A percentile compares a stretch with the other conserved stretches of the same genome.
These are phyloP conservation scores for Excoecaria agallocha DNA, from an alignment of 345 rosid genomes.

Conservation along the genomic window DNA sequence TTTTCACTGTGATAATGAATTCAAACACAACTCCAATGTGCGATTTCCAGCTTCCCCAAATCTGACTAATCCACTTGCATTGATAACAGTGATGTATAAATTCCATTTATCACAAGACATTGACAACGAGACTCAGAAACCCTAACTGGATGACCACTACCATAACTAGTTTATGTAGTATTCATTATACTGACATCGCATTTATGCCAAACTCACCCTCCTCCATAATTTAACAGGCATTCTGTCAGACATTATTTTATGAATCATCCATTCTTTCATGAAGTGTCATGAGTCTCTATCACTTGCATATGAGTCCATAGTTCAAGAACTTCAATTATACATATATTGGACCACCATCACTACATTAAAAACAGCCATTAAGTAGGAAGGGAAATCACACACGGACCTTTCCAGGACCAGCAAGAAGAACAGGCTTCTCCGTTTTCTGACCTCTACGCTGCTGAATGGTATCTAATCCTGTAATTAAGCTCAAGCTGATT, in stretches of 20 bases:
- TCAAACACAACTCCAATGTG: not conserved
- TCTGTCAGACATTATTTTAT: not conserved
- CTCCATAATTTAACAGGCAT: not conserved
- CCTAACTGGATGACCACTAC: too few species aligned
- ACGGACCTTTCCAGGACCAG: slow-evolving; percentile 93
- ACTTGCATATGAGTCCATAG: too few species aligned
- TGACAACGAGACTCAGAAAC: too few species aligned
- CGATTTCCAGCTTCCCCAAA: not conserved
- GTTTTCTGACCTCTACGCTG: slow-evolving; percentile 76
- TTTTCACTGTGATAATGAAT: too few species aligned
- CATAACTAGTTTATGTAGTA: not conserved
- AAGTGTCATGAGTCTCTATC: too few species aligned
- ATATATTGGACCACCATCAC: not conserved
- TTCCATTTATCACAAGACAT: too few species aligned
- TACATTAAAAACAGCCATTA: not conserved
- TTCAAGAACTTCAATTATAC: not conserved
- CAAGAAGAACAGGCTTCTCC: slow-evolving; percentile 70
- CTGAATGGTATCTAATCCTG: slow-evolving; percentile 90
- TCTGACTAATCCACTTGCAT: not conserved
- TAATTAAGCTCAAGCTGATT: slow-evolving; percentile 1
- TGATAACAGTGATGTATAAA: not conserved
- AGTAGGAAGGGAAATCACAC: slow-evolving; percentile 5
- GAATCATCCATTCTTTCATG: not conserved
- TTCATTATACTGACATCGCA: not conserved
- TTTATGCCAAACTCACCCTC: not conserved